Conservation (phyloP, 108 stramenopile species). For the Pseudonitzschia multistriata region DNA sequence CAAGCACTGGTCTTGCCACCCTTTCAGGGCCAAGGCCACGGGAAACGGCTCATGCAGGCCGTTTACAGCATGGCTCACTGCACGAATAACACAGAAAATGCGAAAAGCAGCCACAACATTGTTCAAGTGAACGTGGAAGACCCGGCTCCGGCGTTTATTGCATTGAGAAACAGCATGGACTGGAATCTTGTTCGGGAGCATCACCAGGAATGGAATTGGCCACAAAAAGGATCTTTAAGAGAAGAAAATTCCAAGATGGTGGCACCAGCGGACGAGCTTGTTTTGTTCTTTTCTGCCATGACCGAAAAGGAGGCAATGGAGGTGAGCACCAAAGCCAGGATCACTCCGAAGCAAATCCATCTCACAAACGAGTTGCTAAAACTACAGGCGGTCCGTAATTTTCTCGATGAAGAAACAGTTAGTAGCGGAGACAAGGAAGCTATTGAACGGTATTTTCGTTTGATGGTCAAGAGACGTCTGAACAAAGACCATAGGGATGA, state of each 20-base stretch:
- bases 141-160: conserved; percentile 68
- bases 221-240: background rate
- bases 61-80: conserved; percentile 46
- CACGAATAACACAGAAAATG: background rate
- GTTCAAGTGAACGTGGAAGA: conserved; percentile 77
- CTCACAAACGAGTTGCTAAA: conserved; percentile 64
- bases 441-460: conserved; percentile 49
- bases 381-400: conserved; percentile 20
- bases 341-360: conserved; percentile 62
- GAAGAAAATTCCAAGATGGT: background rate
- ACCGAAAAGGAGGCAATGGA: conserved; percentile 36
- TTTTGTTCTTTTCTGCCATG: conserved; percentile 31
- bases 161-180: conserved; percentile 64
- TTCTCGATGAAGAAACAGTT: background rate
- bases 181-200: conserved; percentile 7
- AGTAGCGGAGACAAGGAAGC: background rate
- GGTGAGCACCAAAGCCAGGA: conserved; percentile 39
- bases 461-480: conserved; percentile 81
- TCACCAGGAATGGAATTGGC: conserved; percentile 21
- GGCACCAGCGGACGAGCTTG: background rate
- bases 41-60: conserved; percentile 50
- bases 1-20: conserved; percentile 76
- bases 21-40: conserved; percentile 81
- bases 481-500: conserved; percentile 53
- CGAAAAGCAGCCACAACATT: conserved; percentile 19